phyloP scores from a whole-genome alignment of 176 grass and related monocot genomes.

The Aegilops speltoides region DNA sequence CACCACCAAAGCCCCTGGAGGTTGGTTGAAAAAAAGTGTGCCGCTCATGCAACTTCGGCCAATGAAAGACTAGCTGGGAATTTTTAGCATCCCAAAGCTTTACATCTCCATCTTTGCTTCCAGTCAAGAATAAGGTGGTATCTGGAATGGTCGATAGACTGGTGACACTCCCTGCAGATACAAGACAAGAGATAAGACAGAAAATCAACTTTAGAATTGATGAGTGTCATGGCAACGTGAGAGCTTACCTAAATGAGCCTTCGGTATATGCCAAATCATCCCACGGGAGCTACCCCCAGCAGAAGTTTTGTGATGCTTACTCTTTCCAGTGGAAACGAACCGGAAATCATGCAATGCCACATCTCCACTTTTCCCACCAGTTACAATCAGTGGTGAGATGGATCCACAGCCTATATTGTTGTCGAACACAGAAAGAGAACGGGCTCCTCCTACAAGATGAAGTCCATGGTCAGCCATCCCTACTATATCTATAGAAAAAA shows the following conservation, averaged over 20 bases:
- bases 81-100: slow-evolving; percentile 99
- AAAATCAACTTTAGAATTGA: slow-evolving; percentile 26
- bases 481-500: slow-evolving; percentile 5
- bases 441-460: slow-evolving; percentile 78
- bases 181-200: slow-evolving; percentile 33
- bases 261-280: slow-evolving; percentile 94
- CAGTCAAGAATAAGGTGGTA: slow-evolving; percentile 93
- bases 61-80: slow-evolving; percentile 70
- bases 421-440: slow-evolving; percentile 80
- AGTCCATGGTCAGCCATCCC: slow-evolving; percentile 39
- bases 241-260: slow-evolving; percentile 82
- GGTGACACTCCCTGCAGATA: slow-evolving; percentile 74
- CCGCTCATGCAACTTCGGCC: slow-evolving; percentile 90
- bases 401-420: slow-evolving; percentile 69
- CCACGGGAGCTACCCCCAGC: slow-evolving; percentile 51
- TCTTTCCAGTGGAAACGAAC: slow-evolving; percentile 80
- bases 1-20: slow-evolving; percentile 82
- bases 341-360: slow-evolving; percentile 83
- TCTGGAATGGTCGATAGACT: slow-evolving; percentile 71
- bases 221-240: slow-evolving; percentile 24
- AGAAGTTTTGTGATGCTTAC: slow-evolving; percentile 45
- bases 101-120: slow-evolving; percentile 98
- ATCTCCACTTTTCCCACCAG: slow-evolving; percentile 90
- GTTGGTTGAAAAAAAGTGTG: slow-evolving; percentile 98
- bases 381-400: slow-evolving; percentile 76